Conservation (phyloP, 441 rosid genomes). For the Pelargonium citronellum region DNA sequence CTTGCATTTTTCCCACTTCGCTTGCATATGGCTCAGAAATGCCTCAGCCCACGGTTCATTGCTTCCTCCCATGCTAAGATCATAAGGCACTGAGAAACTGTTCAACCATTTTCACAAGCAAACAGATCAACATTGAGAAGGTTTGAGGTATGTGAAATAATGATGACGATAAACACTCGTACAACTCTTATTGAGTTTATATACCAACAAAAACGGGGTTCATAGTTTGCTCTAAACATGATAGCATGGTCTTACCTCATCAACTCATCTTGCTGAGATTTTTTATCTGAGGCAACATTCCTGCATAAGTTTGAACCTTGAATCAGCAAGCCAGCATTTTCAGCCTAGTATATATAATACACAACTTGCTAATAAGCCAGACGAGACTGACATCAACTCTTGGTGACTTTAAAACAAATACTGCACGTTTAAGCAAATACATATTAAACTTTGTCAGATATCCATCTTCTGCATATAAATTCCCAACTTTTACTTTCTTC, state of each 20-base stretch:
- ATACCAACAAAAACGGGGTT: too few species aligned
- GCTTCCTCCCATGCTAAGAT: constrained; percentile 75
- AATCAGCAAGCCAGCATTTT: neutral
- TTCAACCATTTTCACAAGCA: neutral
- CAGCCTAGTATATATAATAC: neutral
- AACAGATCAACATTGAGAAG: neutral
- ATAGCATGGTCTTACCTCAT: neutral
- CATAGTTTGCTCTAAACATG: neutral
- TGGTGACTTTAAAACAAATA: neutral
- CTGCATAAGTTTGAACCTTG: neutral
- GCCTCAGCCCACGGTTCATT: constrained; percentile 71
- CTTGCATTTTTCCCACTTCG: constrained; percentile 58
- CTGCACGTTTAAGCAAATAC: neutral
- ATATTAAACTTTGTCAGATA: too few species aligned
- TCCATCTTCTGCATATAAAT: too few species aligned
- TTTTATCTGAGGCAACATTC: neutral
- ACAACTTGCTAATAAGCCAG: neutral
- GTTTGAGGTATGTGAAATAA: neutral
- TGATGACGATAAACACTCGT: too few species aligned
- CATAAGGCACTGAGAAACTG: constrained; percentile 90
- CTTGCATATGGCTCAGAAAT: constrained; percentile 46
- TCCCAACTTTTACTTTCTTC: too few species aligned
- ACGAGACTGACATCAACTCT: neutral
- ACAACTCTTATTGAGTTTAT: too few species aligned
- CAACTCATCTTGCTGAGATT: neutral